Conservation (phyloP, 2,329 filamentous ascomycete genomes). For the Microdochium paspali region DNA sequence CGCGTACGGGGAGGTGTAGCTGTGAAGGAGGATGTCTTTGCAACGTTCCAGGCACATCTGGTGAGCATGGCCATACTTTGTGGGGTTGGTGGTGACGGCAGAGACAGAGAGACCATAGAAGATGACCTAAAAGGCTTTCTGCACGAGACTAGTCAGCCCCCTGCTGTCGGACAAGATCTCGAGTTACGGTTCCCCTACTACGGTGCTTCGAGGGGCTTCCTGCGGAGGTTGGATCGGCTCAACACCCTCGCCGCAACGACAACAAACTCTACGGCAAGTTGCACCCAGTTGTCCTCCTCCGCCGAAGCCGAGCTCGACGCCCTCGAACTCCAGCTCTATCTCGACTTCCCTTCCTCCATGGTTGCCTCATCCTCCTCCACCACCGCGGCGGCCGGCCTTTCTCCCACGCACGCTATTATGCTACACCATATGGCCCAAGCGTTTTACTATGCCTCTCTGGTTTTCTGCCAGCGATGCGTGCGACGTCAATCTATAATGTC, state of each 20-base stretch:
- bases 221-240: slow-evolving; percentile 8
- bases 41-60: slow-evolving; percentile 12
- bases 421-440: slow-evolving; percentile 13
- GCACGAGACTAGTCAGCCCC: not conserved
- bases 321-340: slow-evolving; percentile 19
- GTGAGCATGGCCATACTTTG: slow-evolving; percentile 14
- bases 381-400: no score
- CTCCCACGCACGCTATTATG: slow-evolving; percentile 15
- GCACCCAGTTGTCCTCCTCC: no score
- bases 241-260: slow-evolving; percentile 9
- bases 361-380: no score
- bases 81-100: slow-evolving; percentile 5
- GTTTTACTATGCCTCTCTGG: slow-evolving; percentile 24
- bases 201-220: slow-evolving; percentile 9
- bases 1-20: slow-evolving; percentile 3
- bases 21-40: slow-evolving; percentile 3
- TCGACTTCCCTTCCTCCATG: slow-evolving; percentile 11
- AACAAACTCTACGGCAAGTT: no score
- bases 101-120: slow-evolving; percentile 1
- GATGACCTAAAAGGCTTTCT: slow-evolving; percentile 9
- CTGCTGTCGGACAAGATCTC: slow-evolving; percentile 3
- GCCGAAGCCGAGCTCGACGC: slow-evolving; percentile 13
- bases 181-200: slow-evolving; percentile 14
- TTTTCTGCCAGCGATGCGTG: slow-evolving; percentile 23
- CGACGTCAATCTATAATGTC: slow-evolving; percentile 11